Conservation (phyloP, 2,329 filamentous ascomycete genomes). For the Saccharata proteae region DNA sequence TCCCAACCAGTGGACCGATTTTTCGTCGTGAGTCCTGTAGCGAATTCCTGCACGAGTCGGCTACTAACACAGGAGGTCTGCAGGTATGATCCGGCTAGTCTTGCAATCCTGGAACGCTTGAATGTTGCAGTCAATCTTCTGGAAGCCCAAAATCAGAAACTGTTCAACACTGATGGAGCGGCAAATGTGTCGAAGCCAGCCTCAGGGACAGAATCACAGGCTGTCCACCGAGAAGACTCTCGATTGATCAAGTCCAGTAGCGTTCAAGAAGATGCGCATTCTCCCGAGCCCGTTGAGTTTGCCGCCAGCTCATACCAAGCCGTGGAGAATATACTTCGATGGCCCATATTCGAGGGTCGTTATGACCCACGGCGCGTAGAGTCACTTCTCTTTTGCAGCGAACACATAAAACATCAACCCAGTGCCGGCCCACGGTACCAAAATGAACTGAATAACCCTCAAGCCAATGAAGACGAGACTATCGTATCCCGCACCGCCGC, state of each 20-base stretch:
- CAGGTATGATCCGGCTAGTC: constrained; percentile 27
- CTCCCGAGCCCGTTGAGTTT: constrained; percentile 2
- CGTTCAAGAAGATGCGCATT: not conserved
- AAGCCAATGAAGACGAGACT: constrained; percentile 18
- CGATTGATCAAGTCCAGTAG: constrained; percentile 6
- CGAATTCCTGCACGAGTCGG: not conserved
- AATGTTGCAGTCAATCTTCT: constrained; percentile 16
- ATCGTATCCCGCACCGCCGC: constrained; percentile 15
- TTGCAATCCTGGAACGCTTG: constrained; percentile 22
- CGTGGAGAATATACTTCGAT: constrained; percentile 18
- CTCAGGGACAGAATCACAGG: constrained; percentile 7
- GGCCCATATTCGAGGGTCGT: constrained; percentile 19
- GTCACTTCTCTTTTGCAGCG: constrained; percentile 11
- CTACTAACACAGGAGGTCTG: constrained; percentile 9
- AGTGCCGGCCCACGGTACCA: no score
- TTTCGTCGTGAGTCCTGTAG: constrained; percentile 5
- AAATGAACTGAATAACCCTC: constrained; percentile 1
- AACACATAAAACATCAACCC: no score
- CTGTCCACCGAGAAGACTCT: constrained; percentile 8
- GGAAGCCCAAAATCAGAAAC: constrained; percentile 7
- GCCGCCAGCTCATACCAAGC: constrained; percentile 1
- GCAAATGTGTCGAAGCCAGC: constrained; percentile 7
- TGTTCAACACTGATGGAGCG: not conserved
- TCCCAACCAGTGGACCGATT: constrained; percentile 5
- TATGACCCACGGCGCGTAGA: constrained; percentile 12